Evolutionary conservation across 441 rosid species (phyloP).

Genomic region (Heliophila coronopifolia): DNA sequence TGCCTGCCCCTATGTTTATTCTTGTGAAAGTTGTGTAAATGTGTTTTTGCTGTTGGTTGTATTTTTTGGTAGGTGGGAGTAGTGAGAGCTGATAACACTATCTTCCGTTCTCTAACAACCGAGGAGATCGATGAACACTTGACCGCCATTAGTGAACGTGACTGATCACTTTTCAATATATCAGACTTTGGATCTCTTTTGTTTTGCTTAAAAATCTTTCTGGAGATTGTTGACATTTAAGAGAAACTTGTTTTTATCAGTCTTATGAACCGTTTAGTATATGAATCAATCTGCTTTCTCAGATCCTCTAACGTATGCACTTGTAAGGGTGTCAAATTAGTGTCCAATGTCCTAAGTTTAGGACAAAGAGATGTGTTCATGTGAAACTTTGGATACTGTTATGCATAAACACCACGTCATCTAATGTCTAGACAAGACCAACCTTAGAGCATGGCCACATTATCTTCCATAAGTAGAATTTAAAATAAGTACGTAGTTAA

Average conservation of each 20-base stretch:
- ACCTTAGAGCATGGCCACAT: too few species aligned
- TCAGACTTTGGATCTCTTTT: constrained; percentile 14
- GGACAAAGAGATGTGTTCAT: too few species aligned
- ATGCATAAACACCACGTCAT: too few species aligned
- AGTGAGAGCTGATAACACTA: constrained; percentile 59
- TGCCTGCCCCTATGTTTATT: too few species aligned
- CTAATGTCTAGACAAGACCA: too few species aligned
- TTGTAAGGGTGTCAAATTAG: constrained; percentile 1
- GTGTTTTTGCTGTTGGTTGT: background rate
- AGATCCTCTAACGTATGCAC: too few species aligned
- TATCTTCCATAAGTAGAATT: background rate
- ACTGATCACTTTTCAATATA: constrained; percentile 28
- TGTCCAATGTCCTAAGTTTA: too few species aligned
- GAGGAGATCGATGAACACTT: constrained; percentile 89
- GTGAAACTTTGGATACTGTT: too few species aligned
- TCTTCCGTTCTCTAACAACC: constrained; percentile 59
- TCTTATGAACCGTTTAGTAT: constrained; percentile 7
- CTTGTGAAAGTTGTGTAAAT: background rate
- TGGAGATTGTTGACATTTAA: constrained; percentile 2
- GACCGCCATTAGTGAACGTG: constrained; percentile 90
- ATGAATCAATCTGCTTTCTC: background rate
- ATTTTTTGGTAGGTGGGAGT: constrained; percentile 75
- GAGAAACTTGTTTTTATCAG: constrained; percentile 14
- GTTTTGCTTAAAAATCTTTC: background rate
- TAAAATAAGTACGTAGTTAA: background rate